Percentiles rank a stretch among this genome's conserved stretches.
phyloP scores from a whole-genome alignment of 495 filamentous ascomycete genomes.

The Filosporella fistucella region DNA sequence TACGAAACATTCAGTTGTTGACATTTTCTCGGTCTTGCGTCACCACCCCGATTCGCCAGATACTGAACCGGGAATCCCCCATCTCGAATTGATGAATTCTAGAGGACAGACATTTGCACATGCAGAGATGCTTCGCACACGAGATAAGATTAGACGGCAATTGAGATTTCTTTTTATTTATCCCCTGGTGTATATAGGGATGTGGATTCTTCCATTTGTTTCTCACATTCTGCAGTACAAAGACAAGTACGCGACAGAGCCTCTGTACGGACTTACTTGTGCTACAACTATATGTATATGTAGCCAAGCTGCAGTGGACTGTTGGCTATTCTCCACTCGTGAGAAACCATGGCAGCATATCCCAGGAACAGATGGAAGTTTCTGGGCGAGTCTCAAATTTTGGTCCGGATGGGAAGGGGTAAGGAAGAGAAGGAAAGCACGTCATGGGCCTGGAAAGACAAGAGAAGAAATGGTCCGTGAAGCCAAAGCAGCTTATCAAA shows the following conservation, averaged over 20 bases:
- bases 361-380: constrained; percentile 35
- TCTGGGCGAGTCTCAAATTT: constrained; percentile 35
- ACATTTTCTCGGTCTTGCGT: constrained; percentile 16
- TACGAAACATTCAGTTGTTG: constrained; percentile 10
- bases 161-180: constrained; percentile 68
- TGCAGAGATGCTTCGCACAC: constrained; percentile 30
- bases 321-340: constrained; percentile 56
- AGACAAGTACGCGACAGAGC: constrained; percentile 42
- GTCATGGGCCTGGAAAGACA: constrained; percentile 14
- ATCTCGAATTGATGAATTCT: constrained; percentile 18
- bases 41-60: constrained; percentile 7
- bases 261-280: constrained; percentile 48
- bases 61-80: constrained; percentile 8
- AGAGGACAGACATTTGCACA: constrained; percentile 22
- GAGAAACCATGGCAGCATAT: constrained; percentile 69
- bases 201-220: constrained; percentile 71
- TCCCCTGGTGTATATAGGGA: constrained; percentile 62
- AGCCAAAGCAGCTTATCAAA: constrained; percentile 34
- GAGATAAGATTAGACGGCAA: constrained; percentile 58
- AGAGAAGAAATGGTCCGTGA: constrained; percentile 43
- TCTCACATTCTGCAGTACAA: constrained; percentile 55
- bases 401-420: constrained; percentile 36
- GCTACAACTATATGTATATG: constrained; percentile 48
- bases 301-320: constrained; percentile 60
- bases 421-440: constrained; percentile 14